Conservation (phyloP, 129 eudicot genomes). For the Centaurea solstitialis region DNA sequence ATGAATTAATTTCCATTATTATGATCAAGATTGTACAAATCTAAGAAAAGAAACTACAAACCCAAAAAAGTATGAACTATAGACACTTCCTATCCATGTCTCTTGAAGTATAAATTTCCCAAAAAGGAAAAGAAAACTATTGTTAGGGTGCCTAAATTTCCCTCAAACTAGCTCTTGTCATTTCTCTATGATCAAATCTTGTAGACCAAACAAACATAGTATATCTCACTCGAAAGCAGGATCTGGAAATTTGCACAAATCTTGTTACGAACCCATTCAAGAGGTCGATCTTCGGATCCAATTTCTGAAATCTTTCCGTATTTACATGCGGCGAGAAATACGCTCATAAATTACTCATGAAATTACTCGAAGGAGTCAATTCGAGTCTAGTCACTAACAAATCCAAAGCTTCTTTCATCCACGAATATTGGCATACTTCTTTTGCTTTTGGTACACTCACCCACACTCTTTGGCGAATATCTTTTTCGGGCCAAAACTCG, state of each 20-base stretch:
- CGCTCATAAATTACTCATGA: conserved; percentile 11
- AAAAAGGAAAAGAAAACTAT: conserved; percentile 8
- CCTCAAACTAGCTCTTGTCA: conserved; percentile 2
- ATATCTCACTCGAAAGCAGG: background rate
- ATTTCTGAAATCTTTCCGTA: conserved; percentile 12
- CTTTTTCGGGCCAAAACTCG: conserved; percentile 79
- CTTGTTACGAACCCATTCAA: background rate
- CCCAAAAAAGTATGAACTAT: background rate
- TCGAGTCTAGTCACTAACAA: conserved; percentile 45
- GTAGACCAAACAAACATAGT: background rate
- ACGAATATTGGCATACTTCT: conserved; percentile 60
- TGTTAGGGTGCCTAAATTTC: conserved; percentile 2
- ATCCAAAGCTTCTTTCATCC: conserved; percentile 90
- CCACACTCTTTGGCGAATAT: conserved; percentile 69
- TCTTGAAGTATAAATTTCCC: conserved; percentile 19
- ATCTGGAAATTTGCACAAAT: background rate
- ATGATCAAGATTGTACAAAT: conserved; percentile 18
- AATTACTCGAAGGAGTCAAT: conserved; percentile 13
- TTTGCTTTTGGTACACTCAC: conserved; percentile 72
- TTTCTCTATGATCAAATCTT: background rate
- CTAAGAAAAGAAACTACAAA: background rate
- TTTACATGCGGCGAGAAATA: background rate
- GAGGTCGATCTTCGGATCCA: background rate
- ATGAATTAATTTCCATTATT: conserved; percentile 17
- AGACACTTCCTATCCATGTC: background rate